Base-by-base conservation (phyloP, 176 grass and related monocot genomes). In the Elaeis guineensis region DNA sequence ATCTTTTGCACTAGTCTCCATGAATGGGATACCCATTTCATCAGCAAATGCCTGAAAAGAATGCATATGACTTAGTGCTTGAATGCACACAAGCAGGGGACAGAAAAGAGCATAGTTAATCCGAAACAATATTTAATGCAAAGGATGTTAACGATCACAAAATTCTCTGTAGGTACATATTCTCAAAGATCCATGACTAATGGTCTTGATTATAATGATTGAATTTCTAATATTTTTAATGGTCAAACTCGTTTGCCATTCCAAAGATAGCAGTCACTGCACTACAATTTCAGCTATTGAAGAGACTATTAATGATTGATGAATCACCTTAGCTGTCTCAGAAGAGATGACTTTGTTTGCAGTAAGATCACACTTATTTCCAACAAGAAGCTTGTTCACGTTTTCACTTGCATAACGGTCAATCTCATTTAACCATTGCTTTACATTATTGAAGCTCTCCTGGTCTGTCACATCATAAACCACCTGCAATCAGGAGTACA, bases 1-100 rank as follows among this genome's bases (percentile, higher is more conserved):
- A 54, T 85, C 79, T 75, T 95, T 95, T 49, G 89, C 89, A 82
- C 89, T 95, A 22, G 89, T 85, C 69, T 95, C 89, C 89, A 95
- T 75, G 51, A 95, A 95, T 49, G 89, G 85, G 49, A 95, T 89
- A 20, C 81, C 85, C 68, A 89, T 89, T 75, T 95, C 89, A 77
- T 95, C 89, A 80, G 89, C 85, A 78, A 89, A 82, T 50, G 89
- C 85, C 89, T 95, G 51, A 32, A 28, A 3, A 20, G 52, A 25
- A 53, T 20, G 16, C 50, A 5, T 16, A 53, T 6, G 23, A 51
- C 17, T 52, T n/a, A 29, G 63, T 29, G 44, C 35, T 44, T 12
- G 28, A 39, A 39, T 39, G 32, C 9, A 2, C 35, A 44, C 35
- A 44, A 12, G 35, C 35, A 44, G 2, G 35, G 35, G 35, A 14